Evolutionary conservation across 2,329 filamentous ascomycete species (phyloP).

Genomic region (Lasiodiplodia citricola): DNA sequence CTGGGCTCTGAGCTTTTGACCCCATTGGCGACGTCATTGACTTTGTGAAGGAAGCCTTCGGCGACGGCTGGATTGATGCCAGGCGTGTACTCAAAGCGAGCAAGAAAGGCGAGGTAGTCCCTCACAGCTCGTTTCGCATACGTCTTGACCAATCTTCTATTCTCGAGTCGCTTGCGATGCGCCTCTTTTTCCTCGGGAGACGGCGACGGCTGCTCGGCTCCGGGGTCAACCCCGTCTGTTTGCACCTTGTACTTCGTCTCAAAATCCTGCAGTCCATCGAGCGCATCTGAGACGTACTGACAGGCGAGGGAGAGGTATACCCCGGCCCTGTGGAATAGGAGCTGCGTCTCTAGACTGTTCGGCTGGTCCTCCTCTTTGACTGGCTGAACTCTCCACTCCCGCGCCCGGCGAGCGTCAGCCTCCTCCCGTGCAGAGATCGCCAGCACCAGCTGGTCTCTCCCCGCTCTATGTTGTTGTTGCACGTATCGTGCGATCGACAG

Average conservation of each 20-base stretch:
- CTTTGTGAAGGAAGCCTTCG: constrained; percentile 62
- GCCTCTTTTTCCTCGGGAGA: constrained; percentile 55
- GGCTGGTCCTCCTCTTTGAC: constrained; percentile 71
- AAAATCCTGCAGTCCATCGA: constrained; percentile 55
- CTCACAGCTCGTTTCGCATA: constrained; percentile 77
- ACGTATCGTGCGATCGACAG: constrained; percentile 62
- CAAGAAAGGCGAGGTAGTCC: constrained; percentile 75
- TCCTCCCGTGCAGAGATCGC: constrained; percentile 50
- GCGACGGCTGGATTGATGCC: constrained; percentile 66
- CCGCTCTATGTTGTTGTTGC: constrained; percentile 58
- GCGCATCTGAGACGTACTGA: constrained; percentile 63
- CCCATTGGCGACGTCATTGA: constrained; percentile 58
- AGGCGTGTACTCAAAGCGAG: constrained; percentile 79
- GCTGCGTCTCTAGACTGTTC: constrained; percentile 73
- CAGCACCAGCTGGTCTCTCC: constrained; percentile 59
- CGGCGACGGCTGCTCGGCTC: constrained; percentile 40
- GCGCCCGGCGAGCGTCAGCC: constrained; percentile 37
- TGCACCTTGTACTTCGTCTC: constrained; percentile 37
- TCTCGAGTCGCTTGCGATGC: constrained; percentile 58
- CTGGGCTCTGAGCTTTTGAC: background rate
- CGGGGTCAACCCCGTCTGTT: constrained; percentile 33
- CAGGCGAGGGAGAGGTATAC: constrained; percentile 76
- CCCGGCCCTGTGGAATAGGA: constrained; percentile 76
- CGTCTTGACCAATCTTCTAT: constrained; percentile 71
- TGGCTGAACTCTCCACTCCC: constrained; percentile 41